Percentiles rank a stretch among this genome's conserved stretches.
Conservation (phyloP, 345 rosid genomes). For the Odontarrhena argentea region DNA sequence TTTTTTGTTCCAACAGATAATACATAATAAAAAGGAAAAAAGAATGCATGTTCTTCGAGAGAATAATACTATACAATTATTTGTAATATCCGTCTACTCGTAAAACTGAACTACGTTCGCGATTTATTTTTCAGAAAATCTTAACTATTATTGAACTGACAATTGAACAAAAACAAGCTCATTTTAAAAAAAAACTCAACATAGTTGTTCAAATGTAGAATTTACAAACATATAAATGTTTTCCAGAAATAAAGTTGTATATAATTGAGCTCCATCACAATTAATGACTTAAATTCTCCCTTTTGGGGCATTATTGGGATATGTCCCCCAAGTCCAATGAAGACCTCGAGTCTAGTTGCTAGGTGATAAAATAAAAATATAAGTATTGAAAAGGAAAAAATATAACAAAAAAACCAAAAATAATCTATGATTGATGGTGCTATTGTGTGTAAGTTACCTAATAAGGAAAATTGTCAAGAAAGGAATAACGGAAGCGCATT, state of each 20-base stretch:
- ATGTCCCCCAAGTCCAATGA: neutral
- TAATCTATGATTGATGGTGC: conserved; percentile 4
- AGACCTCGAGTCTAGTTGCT: conserved; percentile 5
- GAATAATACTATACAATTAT: neutral
- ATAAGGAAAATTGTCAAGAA: conserved; percentile 26
- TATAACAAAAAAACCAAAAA: neutral
- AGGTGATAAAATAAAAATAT: neutral
- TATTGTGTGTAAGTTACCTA: conserved; percentile 27
- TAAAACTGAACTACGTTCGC: neutral
- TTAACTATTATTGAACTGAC: neutral
- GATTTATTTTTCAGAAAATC: neutral
- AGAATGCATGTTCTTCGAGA: neutral
- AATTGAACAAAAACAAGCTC: neutral
- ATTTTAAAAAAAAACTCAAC: neutral
- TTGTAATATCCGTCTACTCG: neutral
- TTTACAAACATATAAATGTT: neutral
- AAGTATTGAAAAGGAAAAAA: neutral
- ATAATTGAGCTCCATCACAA: neutral
- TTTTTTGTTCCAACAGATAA: too few relatives aligned
- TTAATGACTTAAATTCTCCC: too few relatives aligned
- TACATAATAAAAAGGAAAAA: too few relatives aligned
- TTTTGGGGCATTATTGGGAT: too few relatives aligned
- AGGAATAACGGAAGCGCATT: conserved; percentile 21
- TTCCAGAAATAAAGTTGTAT: neutral
- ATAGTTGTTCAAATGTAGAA: neutral